Conservation (phyloP, 129 eudicot species). For the Helianthus tuberosus region DNA sequence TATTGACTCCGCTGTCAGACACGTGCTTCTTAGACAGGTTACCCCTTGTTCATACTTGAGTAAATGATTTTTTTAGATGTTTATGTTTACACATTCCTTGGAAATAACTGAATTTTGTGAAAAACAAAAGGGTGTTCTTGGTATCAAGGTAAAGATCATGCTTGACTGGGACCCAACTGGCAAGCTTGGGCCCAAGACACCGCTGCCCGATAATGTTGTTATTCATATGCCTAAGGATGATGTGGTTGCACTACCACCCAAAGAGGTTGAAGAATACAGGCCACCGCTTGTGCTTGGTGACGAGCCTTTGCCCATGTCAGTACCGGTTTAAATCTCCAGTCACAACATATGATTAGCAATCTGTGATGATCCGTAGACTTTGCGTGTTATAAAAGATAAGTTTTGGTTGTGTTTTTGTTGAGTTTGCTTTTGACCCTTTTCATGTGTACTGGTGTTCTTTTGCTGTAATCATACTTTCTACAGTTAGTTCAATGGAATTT, state of each 20-base stretch:
- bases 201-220: conserved; percentile 52
- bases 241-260: conserved; percentile 18
- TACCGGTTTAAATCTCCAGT: conserved; percentile 7
- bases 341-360: too few species aligned
- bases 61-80: not conserved
- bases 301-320: conserved; percentile 25
- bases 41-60: too few species aligned
- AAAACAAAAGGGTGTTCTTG: conserved; percentile 52
- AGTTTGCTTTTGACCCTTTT: not conserved
- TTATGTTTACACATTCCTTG: not conserved
- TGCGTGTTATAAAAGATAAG: not conserved
- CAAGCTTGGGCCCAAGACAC: conserved; percentile 57
- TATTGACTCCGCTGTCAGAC: conserved; percentile 73
- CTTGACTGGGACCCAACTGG: conserved; percentile 61
- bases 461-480: too few species aligned
- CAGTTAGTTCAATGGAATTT: too few species aligned
- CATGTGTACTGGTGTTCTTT: too few species aligned
- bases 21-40: conserved; percentile 75
- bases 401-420: not conserved
- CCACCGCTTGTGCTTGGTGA: conserved; percentile 31
- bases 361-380: not conserved
- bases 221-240: conserved; percentile 51
- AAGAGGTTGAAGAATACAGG: conserved; percentile 35
- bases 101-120: not conserved
- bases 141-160: conserved; percentile 62